Conservation (phyloP, 2,329 filamentous ascomycete genomes). For the Penicillium sp. region DNA sequence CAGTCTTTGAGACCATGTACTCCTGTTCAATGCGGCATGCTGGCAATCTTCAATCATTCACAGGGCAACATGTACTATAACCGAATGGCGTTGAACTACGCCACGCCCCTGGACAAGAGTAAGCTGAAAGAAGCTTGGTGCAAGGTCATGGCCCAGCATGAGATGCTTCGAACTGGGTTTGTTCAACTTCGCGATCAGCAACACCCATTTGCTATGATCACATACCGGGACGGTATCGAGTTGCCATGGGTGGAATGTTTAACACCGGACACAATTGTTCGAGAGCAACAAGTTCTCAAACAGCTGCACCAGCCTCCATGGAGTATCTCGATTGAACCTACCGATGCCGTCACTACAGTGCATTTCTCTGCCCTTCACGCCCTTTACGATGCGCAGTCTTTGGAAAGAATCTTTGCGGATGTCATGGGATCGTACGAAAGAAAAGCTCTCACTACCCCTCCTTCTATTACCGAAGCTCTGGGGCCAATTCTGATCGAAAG, state of each 20-base stretch:
- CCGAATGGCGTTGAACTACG: conserved; percentile 59
- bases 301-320: conserved; percentile 62
- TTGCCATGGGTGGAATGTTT: conserved; percentile 45
- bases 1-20: conserved; percentile 75
- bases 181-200: conserved; percentile 60
- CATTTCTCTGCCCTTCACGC: conserved; percentile 71
- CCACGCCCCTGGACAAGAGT: conserved; percentile 35
- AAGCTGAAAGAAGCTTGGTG: conserved; percentile 62
- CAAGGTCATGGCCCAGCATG: conserved; percentile 55
- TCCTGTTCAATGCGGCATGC: conserved; percentile 74
- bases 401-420: conserved; percentile 65
- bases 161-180: conserved; percentile 79
- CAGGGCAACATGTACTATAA: conserved; percentile 75
- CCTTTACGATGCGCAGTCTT: conserved; percentile 79
- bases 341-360: conserved; percentile 32
- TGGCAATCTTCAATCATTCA: conserved; percentile 71
- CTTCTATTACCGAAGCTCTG: conserved; percentile 47
- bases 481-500: conserved; percentile 47
- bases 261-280: conserved; percentile 2
- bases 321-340: conserved; percentile 56
- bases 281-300: conserved; percentile 37
- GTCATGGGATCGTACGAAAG: conserved; percentile 50
- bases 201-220: conserved; percentile 73
- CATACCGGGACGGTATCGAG: conserved; percentile 48
- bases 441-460: conserved; percentile 19